These are phyloP conservation scores for Lipomyces oligophaga DNA, from an alignment of 805 yeast genomes.

Conservation along the genomic window DNA sequence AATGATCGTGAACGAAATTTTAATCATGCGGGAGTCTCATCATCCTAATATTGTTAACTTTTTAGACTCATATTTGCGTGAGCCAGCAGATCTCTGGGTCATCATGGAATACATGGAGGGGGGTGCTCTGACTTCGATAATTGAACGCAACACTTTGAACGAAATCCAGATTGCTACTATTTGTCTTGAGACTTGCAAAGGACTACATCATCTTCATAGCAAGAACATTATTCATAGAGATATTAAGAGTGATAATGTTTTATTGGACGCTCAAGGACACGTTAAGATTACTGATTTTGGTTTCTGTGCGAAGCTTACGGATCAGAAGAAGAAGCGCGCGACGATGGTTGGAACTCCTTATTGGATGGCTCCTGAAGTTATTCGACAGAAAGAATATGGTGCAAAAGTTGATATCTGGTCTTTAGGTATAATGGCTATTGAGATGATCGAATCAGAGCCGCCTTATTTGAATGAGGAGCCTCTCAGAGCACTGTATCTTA, in stretches of 20 bases:
- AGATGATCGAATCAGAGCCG: slow-evolving; percentile 83
- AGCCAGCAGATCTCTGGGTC: slow-evolving; percentile 87
- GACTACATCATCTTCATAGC: slow-evolving; percentile 84
- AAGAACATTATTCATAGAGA: slow-evolving; percentile 95
- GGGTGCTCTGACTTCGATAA: slow-evolving; percentile 92
- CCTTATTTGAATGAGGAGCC: slow-evolving; percentile 80
- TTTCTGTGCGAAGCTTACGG: slow-evolving; percentile 76
- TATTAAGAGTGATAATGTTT: slow-evolving; percentile 92
- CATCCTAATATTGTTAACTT: slow-evolving; percentile 94
- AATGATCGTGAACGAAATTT: slow-evolving; percentile 87
- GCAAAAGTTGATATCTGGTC: slow-evolving; percentile 84
- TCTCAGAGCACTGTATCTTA: slow-evolving; percentile 66
- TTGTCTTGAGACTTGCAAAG: slow-evolving; percentile 84
- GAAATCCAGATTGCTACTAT: slow-evolving; percentile 92
- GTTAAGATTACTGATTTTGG: slow-evolving; percentile 95
- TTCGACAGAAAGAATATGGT: slow-evolving; percentile 72
- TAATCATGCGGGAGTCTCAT: slow-evolving; percentile 93
- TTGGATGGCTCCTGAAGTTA: slow-evolving; percentile 91
- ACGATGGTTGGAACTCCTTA: slow-evolving; percentile 88
- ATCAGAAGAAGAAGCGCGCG: slow-evolving; percentile 66
- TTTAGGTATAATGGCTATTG: slow-evolving; percentile 79
- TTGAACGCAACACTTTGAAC: slow-evolving; percentile 75
- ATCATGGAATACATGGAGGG: slow-evolving; percentile 99
- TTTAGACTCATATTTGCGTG: slow-evolving; percentile 81
- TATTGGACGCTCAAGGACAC: slow-evolving; percentile 73